These are phyloP conservation scores for Wickerhamomyces sp. DNA, from an alignment of 1,139 yeast species.

Conservation along the genomic window DNA sequence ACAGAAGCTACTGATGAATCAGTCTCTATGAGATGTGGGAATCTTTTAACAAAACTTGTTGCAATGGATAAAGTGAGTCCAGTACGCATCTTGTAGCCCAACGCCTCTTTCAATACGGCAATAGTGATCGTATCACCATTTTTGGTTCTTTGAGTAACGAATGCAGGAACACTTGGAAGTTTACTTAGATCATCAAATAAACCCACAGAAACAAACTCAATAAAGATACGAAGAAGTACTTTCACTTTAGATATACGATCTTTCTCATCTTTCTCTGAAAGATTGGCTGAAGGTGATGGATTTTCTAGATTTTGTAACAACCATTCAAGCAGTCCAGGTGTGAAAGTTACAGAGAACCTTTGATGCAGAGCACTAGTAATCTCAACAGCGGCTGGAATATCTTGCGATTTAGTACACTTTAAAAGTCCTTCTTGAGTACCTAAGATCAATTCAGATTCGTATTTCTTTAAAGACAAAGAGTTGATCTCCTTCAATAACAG, in stretches of 20 bases:
- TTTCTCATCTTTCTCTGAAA: constrained; percentile 42
- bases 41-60: constrained; percentile 49
- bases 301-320: constrained; percentile 43
- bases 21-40: constrained; percentile 28
- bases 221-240: constrained; percentile 47
- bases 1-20: constrained; percentile 23
- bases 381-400: constrained; percentile 60
- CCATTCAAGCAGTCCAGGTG: constrained; percentile 46
- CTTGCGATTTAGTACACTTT: constrained; percentile 52
- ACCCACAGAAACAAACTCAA: constrained; percentile 64
- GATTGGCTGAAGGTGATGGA: constrained; percentile 27
- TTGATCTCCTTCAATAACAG: constrained; percentile 57
- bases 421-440: constrained; percentile 62
- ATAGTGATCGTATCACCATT: constrained; percentile 39
- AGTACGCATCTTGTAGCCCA: constrained; percentile 43
- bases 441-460: constrained; percentile 64
- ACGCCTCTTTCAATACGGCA: constrained; percentile 48
- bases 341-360: constrained; percentile 54
- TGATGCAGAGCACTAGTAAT: constrained; percentile 75
- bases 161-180: constrained; percentile 35
- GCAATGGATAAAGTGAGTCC: constrained; percentile 48
- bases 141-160: constrained; percentile 30
- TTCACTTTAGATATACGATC: constrained; percentile 43
- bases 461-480: constrained; percentile 67
- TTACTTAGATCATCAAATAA: constrained; percentile 43